These are phyloP conservation scores for Tolypocladium pustulatum DNA, from an alignment of 2,329 filamentous ascomycete genomes.

Conservation along the genomic window DNA sequence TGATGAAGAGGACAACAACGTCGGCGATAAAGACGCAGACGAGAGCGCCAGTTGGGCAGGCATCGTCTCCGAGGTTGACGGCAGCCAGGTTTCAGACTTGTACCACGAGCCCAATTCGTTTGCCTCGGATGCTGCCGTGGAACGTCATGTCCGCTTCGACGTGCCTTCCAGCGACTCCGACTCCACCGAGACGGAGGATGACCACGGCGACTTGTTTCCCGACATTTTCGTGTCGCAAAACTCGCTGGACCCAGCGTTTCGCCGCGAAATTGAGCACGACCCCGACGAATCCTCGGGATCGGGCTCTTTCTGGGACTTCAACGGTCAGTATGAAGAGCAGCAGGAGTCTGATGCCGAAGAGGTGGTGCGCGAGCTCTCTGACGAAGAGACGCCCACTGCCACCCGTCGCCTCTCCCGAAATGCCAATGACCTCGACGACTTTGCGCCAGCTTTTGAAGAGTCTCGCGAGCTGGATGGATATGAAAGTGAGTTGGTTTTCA, in stretches of 20 bases:
- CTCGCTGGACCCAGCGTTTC: slow-evolving; percentile 60
- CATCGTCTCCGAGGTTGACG: slow-evolving; percentile 37
- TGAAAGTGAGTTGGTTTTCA: slow-evolving; percentile 45
- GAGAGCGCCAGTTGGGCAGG: slow-evolving; percentile 46
- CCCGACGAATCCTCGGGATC: slow-evolving; percentile 47
- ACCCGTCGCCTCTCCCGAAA: slow-evolving; percentile 27
- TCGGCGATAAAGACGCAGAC: slow-evolving; percentile 29
- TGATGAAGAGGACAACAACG: slow-evolving; percentile 25
- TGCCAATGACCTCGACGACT: slow-evolving; percentile 11
- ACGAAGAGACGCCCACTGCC: slow-evolving; percentile 31
- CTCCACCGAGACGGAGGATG: slow-evolving; percentile 52
- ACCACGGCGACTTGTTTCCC: slow-evolving; percentile 57
- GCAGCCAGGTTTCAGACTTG: slow-evolving; percentile 32
- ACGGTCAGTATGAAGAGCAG: slow-evolving; percentile 32
- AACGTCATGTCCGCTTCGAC: slow-evolving; percentile 66
- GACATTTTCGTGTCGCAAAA: slow-evolving; percentile 72
- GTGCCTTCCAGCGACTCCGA: slow-evolving; percentile 58
- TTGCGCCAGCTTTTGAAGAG: slow-evolving; percentile 20
- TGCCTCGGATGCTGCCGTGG: slow-evolving; percentile 26
- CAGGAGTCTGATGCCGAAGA: slow-evolving; percentile 32
- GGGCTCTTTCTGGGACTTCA: slow-evolving; percentile 54
- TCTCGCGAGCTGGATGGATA: slow-evolving; percentile 43
- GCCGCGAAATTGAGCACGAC: slow-evolving; percentile 63
- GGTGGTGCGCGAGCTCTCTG: slow-evolving; percentile 23
- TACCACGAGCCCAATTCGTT: slow-evolving; percentile 29